Base-by-base conservation (phyloP, 805 yeast genomes). In the Tetrapisispora taiwanensis region DNA sequence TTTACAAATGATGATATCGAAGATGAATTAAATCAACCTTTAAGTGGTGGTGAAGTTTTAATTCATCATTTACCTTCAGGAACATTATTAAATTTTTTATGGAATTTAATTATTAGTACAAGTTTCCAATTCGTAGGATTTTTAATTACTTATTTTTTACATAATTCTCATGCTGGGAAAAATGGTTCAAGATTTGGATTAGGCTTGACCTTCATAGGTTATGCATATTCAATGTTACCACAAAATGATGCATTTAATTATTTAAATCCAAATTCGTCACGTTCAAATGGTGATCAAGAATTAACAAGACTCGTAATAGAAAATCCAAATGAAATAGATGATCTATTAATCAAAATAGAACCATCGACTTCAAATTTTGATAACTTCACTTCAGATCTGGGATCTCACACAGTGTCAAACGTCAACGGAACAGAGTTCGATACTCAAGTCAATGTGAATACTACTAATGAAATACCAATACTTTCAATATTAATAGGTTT, bases 21-120 rank as follows among this genome's bases (percentile, higher is more conserved):
- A 87, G 81, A 8, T 68, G 70, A 62, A 71, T 69, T 30, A 58
- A 57, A 26, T 46, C 63, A 51, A 81, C 76, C 54, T 80, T 24
- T 36, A 13, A 76, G 20, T 7, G 26, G 26, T 45, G 96, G 90
- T 58, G 97, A 90, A 62, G 81, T 92, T 18, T 86, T 86, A 63
- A 87, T 92, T 26, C 95, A 90, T 52, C 97, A 97, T 0, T 70
- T 92, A 52, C 97, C 98, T 0, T 97, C 90, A 26, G 98, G 98
- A 2, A 83, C 84, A 56, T 61, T 84, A 15, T 78, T 94, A 33
- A 86, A 85, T 57, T 82, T 89, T 55, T 65, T 85, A 5, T 90
- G 98, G 97, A 90, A 89, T 65, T 72, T 79, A 52, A 72, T 87
- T 52, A 94, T 92, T 3, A 79, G 95, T 20, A 74, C 86, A 17